Evolutionary conservation across 768 basidiomycete species (phyloP), one percentile per base, ranked within the genome.

Genomic region (Hebeloma cylindrosporum): DNA sequence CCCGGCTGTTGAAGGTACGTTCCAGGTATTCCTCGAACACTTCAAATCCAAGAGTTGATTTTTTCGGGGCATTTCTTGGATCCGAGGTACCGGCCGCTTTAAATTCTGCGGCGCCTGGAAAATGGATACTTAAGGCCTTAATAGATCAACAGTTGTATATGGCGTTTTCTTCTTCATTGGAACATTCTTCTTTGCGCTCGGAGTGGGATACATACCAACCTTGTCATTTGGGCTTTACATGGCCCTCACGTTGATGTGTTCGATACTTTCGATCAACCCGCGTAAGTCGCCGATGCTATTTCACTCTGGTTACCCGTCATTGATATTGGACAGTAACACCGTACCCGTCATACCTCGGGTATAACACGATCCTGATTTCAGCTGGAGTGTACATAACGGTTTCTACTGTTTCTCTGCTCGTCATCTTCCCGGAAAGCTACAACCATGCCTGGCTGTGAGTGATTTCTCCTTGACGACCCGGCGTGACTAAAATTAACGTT

Each of bases 91-190:
- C 50, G 21, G 11, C 21, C 7, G n/a, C 7, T 36, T 16, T 2
- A 17, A 11, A 31, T 28, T 16, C 22, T n/a, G 3, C 3, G 4
- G 13, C 25, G 9, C 37, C n/a, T n/a, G n/a, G n/a, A n/a, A n/a
- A n/a, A n/a, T n/a, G n/a, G n/a, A n/a, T n/a, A n/a, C n/a, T n/a
- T n/a, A n/a, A 23, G 3, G 23, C 7, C 14, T 18, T 27, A 30
- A 9, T 23, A 68, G 65, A 14, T 52, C 60, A 13, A 66, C 69
- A 2, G 66, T 60, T 7, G 67, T 70, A 6, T 68, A 64, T 44
- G 68, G 68, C 20, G 65, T 54, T n/a, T 62, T 71, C 38, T 58
- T 72, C 32, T 70, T 68, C 42, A 51, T 70, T 25, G 69, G 70
- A 18, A 63, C 67, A 3, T 70, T 70, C 40, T 46, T 71, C 20